Evolutionary conservation across 768 basidiomycete genomes (phyloP), one percentile per base, ranked within the genome.

Genomic region (Boletus reticuloceps): DNA sequence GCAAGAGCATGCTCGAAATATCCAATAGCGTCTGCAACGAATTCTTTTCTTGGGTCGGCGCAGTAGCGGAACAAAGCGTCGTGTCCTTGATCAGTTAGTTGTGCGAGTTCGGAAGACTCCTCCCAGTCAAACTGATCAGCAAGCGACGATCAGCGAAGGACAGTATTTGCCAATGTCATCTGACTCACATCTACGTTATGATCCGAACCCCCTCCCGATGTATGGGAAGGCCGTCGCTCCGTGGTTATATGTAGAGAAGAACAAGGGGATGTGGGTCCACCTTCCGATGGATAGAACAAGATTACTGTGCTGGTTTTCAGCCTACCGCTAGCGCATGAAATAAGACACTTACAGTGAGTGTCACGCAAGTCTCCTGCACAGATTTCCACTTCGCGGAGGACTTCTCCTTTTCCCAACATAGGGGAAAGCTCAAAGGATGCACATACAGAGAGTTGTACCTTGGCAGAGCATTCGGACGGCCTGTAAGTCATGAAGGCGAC

Each of bases 341-440:
- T 32, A 9, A 4, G 14, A 32, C n/a, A 1, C 43, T 41, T 22
- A 47, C 39, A 5, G 3, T 27, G 2, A 20, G 19, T 19, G 17
- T 31, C 8, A 12, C 17, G 22, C 19, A 47, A 8, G 11, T 50
- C 47, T 13, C 40, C n/a, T 9, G 32, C 45, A 31, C 32, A 11
- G 3, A 29, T 22, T 6, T 47, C 39, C 1, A 8, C 17, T 1
- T 14, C 41, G 12, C 38, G 42, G 5, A 56, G 39, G 17, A 32
- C 6, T 25, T 56, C 50, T 10, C 55, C 54, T 1, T 19, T 32
- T 32, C 54, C 54, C 4, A 55, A 8, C 49, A 51, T 45, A 1
- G 54, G 55, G 8, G 55, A 46, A 29, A 40, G 34, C 25, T 55
- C 50, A n/a, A 53, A 55, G 1, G 55, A 53, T 39, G 55, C 55